Base-by-base conservation (phyloP, 345 rosid genomes). In the Cardamine occulta region DNA sequence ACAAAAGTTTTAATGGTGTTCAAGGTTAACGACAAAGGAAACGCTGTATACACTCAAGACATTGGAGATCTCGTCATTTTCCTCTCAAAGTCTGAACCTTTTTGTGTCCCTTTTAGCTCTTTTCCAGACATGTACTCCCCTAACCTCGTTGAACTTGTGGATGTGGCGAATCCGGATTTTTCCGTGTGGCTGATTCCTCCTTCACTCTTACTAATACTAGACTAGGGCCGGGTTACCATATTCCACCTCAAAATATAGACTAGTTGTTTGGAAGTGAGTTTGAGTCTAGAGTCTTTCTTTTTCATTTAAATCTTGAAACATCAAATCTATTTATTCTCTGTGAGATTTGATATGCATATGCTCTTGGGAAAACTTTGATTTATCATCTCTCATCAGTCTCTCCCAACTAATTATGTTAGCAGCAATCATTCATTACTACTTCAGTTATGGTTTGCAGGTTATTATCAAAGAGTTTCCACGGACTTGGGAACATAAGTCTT, bases 21-120 rank as follows among this genome's bases (percentile, higher is more conserved):
- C 85, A 59, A 17, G 14, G 82, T 74, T 45, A 79, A 82, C 62
- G 78, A 40, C 76, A 71, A 82, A 89, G 95, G 89, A 88, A 40
- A 15, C 51, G 32, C 28, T 58, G 63, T 23, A 17, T 53, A 47
- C 29, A 60, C 15, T 37, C 58, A 21, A 19, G 53, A 42, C 5
- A 63, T 63, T 8, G 54, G 21, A 63, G 51, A 62, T 62, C 52
- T 62, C 19, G 6, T 7, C 45, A 17, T 59, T 59, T 59, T 17
- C 63, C 24, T 58, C 24, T 32, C 44, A 32, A 34, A 28, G 26
- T 58, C 40, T 29, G 23, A 57, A 31, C 7, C 14, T 4, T 57
- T 57, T 8, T 57, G 23, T 58, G 42, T 57, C 4, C 26, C 26
- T 34, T 8, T 21, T 10, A 34, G 26, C 26, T 34, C n/a, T 15